phyloP scores from a whole-genome alignment of 805 yeast genomes.

The Tetrapisispora taiwanensis region DNA sequence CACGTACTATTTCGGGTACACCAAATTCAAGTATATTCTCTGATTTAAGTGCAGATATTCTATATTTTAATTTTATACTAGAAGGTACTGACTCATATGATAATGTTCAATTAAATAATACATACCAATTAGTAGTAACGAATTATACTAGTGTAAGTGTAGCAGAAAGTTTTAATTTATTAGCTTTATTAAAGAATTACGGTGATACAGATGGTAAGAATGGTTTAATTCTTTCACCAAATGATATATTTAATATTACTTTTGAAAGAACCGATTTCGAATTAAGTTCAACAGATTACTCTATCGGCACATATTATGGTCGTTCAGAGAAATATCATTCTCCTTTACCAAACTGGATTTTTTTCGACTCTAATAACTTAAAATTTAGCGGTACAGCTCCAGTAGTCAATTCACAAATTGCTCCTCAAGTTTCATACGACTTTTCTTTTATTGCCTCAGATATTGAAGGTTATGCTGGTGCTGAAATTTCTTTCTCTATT shows the following conservation, averaged over 20 bases:
- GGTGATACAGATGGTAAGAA: conserved; percentile 71
- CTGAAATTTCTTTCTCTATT: conserved; percentile 57
- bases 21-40: conserved; percentile 33
- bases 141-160: conserved; percentile 37
- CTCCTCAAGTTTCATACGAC: conserved; percentile 69
- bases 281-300: conserved; percentile 31
- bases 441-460: conserved; percentile 75
- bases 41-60: conserved; percentile 33
- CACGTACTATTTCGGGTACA: conserved; percentile 60
- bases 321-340: conserved; percentile 62
- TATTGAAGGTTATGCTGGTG: conserved; percentile 61
- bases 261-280: conserved; percentile 54
- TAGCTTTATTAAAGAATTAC: conserved; percentile 44
- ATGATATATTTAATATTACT: conserved; percentile 51
- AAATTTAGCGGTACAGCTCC: conserved; percentile 86
- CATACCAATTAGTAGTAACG: conserved; percentile 54
- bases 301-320: conserved; percentile 62
- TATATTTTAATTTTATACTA: conserved; percentile 40
- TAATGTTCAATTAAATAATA: conserved; percentile 32
- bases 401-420: conserved; percentile 70
- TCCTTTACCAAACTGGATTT: conserved; percentile 86
- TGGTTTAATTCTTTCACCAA: conserved; percentile 67
- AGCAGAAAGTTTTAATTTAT: conserved; percentile 32
- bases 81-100: conserved; percentile 58
- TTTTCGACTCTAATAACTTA: conserved; percentile 50